Conservation (phyloP, 768 basidiomycete species). For the Polyporus arcularius region DNA sequence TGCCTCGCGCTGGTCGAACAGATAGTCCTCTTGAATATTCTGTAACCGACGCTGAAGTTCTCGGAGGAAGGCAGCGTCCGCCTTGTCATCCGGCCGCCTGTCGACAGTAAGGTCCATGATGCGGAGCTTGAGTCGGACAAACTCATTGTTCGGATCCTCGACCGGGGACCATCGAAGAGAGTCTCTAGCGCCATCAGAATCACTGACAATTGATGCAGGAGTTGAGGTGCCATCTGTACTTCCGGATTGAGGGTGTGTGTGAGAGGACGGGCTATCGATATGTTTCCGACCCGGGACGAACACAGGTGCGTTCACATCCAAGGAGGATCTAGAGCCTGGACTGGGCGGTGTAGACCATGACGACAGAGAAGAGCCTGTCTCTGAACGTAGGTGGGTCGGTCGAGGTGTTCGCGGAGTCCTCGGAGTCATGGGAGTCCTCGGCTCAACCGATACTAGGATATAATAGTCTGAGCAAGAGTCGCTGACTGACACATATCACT, state of each 20-base stretch:
- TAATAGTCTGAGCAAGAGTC: not conserved
- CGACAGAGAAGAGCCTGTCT: constrained; percentile 2
- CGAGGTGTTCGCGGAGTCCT: constrained; percentile 15
- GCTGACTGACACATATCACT: constrained; percentile 9
- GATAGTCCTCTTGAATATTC: constrained; percentile 56
- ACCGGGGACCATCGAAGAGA: constrained; percentile 20
- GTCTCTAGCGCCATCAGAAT: not conserved
- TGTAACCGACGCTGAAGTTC: constrained; percentile 48
- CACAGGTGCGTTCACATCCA: constrained; percentile 42
- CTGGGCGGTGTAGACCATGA: constrained; percentile 3
- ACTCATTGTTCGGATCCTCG: constrained; percentile 57
- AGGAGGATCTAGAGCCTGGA: constrained; percentile 13
- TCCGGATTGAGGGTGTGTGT: not conserved
- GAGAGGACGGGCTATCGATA: not conserved
- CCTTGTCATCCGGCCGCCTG: constrained; percentile 30
- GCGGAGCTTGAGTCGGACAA: constrained; percentile 62
- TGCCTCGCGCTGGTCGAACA: constrained; percentile 72
- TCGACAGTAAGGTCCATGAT: constrained; percentile 47
- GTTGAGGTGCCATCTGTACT: not conserved
- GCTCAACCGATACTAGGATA: constrained; percentile 1
- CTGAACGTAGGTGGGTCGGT: constrained; percentile 7
- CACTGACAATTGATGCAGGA: not conserved
- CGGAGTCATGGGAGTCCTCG: constrained; percentile 12
- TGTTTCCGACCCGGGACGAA: constrained; percentile 36
- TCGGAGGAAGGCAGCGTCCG: constrained; percentile 33